These are phyloP conservation scores for Starmera pachycereana DNA, from an alignment of 805 yeast species.

Conservation along the genomic window DNA sequence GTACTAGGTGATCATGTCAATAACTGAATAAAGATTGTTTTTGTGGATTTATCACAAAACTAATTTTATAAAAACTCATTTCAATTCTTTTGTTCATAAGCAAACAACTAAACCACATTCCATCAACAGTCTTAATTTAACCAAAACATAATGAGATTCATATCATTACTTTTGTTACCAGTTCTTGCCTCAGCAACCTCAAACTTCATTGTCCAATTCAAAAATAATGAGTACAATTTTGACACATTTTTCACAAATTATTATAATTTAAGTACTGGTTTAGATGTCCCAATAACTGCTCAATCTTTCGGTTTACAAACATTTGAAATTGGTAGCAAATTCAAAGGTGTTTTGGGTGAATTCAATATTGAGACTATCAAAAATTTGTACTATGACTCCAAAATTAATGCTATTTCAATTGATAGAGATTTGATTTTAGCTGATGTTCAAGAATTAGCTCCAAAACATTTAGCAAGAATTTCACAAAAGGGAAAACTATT, in stretches of 20 bases:
- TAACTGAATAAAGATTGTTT: no score
- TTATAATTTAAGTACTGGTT: conserved; percentile 4
- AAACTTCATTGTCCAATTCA: conserved; percentile 19
- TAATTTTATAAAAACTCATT: no score
- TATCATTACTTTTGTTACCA: no score
- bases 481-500: conserved; percentile 23
- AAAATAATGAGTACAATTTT: conserved; percentile 9
- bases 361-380: conserved; percentile 21
- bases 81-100: no score
- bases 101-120: no score
- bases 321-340: conserved; percentile 19
- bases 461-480: conserved; percentile 31
- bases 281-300: conserved; percentile 2
- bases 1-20: no score
- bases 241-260: conserved; percentile 10
- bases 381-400: conserved; percentile 23
- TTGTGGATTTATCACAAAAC: no score
- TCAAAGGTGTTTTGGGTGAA: conserved; percentile 27
- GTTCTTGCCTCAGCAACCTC: conserved; percentile 1
- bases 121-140: no score
- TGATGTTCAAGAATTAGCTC: conserved; percentile 31
- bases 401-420: conserved; percentile 25
- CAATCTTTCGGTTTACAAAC: conserved; percentile 7
- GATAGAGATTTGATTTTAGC: conserved; percentile 26
- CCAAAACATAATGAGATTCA: no score